Percentiles rank a stretch among this genome's conserved stretches.
Evolutionary conservation across 176 grass and related monocot species (phyloP).

Genomic region (Bothriochloa decipiens): DNA sequence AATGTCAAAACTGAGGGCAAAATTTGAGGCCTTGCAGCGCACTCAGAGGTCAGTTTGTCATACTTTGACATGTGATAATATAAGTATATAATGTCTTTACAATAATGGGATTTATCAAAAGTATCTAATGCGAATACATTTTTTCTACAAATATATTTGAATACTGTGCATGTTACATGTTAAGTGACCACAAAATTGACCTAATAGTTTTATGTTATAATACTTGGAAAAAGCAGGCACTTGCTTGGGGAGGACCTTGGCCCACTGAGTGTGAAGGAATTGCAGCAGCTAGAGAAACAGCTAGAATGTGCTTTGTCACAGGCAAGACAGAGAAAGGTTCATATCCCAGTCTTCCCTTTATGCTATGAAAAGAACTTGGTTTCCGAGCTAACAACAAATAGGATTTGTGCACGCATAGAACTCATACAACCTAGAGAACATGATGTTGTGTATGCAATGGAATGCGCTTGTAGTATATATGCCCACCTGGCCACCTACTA

Average conservation of each 20-base stretch:
- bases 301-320: conserved; percentile 87
- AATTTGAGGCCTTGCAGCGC: conserved; percentile 84
- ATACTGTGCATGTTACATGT: background rate
- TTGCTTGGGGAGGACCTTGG: conserved; percentile 97
- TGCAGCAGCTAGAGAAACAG: conserved; percentile 92
- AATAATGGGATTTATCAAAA: background rate
- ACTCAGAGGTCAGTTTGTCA: conserved; percentile 67
- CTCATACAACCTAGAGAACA: background rate
- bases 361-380: background rate
- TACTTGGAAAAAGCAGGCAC: conserved; percentile 57
- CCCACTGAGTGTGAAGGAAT: conserved; percentile 88
- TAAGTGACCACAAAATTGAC: background rate
- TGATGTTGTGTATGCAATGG: too few relatives aligned
- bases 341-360: background rate
- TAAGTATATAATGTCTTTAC: background rate
- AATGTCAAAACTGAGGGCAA: conserved; percentile 93
- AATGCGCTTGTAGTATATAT: background rate
- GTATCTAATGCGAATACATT: background rate
- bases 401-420: background rate
- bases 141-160: background rate
- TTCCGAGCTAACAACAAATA: background rate
- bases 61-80: background rate
- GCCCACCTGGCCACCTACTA: background rate
- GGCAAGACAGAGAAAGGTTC: conserved; percentile 83
- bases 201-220: background rate